phyloP scores from a whole-genome alignment of 768 basidiomycete species.

The Pleurotus platypus region DNA sequence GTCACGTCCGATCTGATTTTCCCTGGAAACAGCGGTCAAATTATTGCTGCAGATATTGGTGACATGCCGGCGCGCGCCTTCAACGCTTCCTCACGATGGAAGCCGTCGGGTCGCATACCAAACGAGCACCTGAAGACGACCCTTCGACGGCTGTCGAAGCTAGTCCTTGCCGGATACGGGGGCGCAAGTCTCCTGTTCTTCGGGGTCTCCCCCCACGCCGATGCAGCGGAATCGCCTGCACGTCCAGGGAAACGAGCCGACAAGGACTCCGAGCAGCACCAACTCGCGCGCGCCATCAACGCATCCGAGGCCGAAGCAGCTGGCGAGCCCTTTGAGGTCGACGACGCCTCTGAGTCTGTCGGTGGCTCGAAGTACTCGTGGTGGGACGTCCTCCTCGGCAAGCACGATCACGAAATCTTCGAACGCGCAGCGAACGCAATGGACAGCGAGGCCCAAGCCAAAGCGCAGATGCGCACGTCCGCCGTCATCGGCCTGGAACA shows the following conservation, averaged over 20 bases:
- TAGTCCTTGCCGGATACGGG: slow-evolving; percentile 83
- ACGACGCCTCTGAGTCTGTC: slow-evolving; percentile 15
- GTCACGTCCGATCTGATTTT: slow-evolving; percentile 73
- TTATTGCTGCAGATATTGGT: slow-evolving; percentile 82
- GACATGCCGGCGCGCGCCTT: slow-evolving; percentile 38
- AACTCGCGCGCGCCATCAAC: slow-evolving; percentile 62
- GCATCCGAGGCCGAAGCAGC: slow-evolving; percentile 67
- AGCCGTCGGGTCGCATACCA: slow-evolving; percentile 18
- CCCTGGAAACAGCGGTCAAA: slow-evolving; percentile 63
- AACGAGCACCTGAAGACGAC: slow-evolving; percentile 60
- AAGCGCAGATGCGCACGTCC: slow-evolving; percentile 46
- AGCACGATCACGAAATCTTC: slow-evolving; percentile 82
- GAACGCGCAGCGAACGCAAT: slow-evolving; percentile 48
- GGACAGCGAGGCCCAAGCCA: slow-evolving; percentile 23
- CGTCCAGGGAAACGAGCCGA: slow-evolving; percentile 25
- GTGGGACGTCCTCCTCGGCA: slow-evolving; percentile 81
- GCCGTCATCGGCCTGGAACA: slow-evolving; percentile 65
- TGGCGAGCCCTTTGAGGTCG: slow-evolving; percentile 30
- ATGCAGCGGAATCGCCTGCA: slow-evolving; percentile 21
- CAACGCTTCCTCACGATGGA: slow-evolving; percentile 12
- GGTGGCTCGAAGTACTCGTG: slow-evolving; percentile 54
- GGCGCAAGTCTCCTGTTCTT: slow-evolving; percentile 81
- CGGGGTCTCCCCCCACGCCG: slow-evolving; percentile 49
- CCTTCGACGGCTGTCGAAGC: slow-evolving; percentile 75
- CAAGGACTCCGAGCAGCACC: slow-evolving; percentile 54